Evolutionary conservation across 2,329 filamentous ascomycete genomes (phyloP).

Genomic region (Cladophialophora immunda): DNA sequence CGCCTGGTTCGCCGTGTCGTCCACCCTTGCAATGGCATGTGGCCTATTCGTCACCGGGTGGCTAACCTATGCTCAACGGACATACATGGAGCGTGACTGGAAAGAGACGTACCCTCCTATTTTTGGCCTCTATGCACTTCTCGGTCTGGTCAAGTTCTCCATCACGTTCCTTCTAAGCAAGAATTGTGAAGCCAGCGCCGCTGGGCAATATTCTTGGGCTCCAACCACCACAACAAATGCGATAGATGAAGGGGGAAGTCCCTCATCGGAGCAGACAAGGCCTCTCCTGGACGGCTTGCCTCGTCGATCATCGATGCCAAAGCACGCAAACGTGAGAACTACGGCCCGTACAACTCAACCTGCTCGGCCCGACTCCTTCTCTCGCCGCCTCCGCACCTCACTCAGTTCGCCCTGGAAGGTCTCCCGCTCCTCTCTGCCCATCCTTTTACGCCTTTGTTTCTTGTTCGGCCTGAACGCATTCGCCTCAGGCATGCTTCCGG

Average conservation of each 20-base stretch:
- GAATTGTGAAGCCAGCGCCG: conserved; percentile 24
- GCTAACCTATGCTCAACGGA: conserved; percentile 49
- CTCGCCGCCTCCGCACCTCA: conserved; percentile 27
- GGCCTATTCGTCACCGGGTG: conserved; percentile 58
- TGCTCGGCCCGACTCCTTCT: conserved; percentile 15
- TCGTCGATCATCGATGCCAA: conserved; percentile 15
- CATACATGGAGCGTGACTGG: conserved; percentile 42
- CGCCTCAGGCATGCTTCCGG: conserved; percentile 72
- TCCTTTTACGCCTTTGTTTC: conserved; percentile 67
- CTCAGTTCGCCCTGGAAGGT: conserved; percentile 42
- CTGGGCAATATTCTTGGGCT: conserved; percentile 24
- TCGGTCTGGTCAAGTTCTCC: conserved; percentile 21
- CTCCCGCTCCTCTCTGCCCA: conserved; percentile 63
- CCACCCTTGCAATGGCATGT: conserved; percentile 68
- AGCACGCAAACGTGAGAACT: conserved; percentile 13
- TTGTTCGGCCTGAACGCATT: conserved; percentile 74
- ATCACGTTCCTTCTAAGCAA: conserved; percentile 24
- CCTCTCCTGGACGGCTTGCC: conserved; percentile 15
- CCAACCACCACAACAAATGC: conserved; percentile 19
- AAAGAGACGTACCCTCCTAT: conserved; percentile 27
- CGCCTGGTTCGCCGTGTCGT: conserved; percentile 66
- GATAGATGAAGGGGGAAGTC: conserved; percentile 31
- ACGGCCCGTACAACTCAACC: conserved; percentile 22
- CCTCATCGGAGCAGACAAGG: conserved; percentile 32
- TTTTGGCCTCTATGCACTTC: conserved; percentile 26